A percentile compares a stretch with the other conserved stretches of the same genome.
Evolutionary conservation across 164 flowering plant species (phyloP).

Genomic region (Nelumbo lutea): DNA sequence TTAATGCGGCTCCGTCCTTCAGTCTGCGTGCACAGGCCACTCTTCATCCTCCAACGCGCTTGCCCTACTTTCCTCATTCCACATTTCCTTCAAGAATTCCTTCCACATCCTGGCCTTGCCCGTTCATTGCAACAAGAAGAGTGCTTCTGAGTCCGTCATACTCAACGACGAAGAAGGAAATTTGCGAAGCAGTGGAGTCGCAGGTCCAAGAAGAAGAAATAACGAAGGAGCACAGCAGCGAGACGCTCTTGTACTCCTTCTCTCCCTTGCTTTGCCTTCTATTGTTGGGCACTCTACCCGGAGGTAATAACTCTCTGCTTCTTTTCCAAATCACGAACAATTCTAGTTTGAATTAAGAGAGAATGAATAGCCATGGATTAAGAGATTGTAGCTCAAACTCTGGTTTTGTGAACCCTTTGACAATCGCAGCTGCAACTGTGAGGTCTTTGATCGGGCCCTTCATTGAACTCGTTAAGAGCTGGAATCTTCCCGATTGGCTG

Average conservation of each 20-base stretch:
- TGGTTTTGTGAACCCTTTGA: background rate
- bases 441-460: slow-evolving; percentile 67
- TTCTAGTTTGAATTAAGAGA: background rate
- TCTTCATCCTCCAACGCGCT: background rate
- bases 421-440: slow-evolving; percentile 46
- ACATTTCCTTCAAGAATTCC: background rate
- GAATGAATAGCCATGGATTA: background rate
- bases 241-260: slow-evolving; percentile 51
- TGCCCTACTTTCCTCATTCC: slow-evolving; percentile 2
- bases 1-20: slow-evolving; percentile 7
- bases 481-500: slow-evolving; percentile 83
- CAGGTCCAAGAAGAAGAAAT: slow-evolving; percentile 14
- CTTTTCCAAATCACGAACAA: background rate
- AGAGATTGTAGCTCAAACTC: background rate
- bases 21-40: background rate
- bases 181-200: background rate
- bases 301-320: slow-evolving; percentile 38
- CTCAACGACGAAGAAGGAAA: slow-evolving; percentile 14
- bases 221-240: slow-evolving; percentile 14
- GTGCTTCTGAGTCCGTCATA: background rate
- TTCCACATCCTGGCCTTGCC: background rate
- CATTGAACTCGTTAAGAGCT: slow-evolving; percentile 67
- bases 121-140: background rate
- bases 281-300: slow-evolving; percentile 66
- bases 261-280: slow-evolving; percentile 47